Percentiles rank a stretch among this genome's conserved stretches.
These are phyloP conservation scores for Dryas octopetala DNA, from an alignment of 306 rosid genomes.

Conservation along the genomic window DNA sequence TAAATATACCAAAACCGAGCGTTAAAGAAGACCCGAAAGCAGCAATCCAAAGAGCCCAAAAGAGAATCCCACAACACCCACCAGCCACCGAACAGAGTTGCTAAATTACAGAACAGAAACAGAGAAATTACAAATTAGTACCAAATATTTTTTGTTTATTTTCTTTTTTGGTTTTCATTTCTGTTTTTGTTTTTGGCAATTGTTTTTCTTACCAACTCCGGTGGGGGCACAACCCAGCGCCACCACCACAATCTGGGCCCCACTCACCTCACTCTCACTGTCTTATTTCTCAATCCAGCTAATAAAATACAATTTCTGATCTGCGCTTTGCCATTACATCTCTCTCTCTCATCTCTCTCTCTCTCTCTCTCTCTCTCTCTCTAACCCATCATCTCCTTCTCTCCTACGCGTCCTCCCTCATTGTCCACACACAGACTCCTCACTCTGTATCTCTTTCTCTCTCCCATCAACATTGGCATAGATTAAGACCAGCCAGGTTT, in stretches of 20 bases:
- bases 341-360: slow-evolving; percentile 42
- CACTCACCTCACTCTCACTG: slow-evolving; percentile 41
- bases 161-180: not conserved
- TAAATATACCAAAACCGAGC: not conserved
- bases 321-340: slow-evolving; percentile 2
- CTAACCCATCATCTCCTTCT: slow-evolving; percentile 39
- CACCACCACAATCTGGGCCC: slow-evolving; percentile 54
- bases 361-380: slow-evolving; percentile 20
- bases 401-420: slow-evolving; percentile 68
- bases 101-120: not conserved
- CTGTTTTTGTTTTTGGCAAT: not conserved
- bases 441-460: slow-evolving; percentile 9
- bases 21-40: not conserved
- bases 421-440: slow-evolving; percentile 26
- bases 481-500: slow-evolving; percentile 47
- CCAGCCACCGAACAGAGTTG: not conserved
- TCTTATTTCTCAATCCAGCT: not conserved
- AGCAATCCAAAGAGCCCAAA: no score
- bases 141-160: not conserved
- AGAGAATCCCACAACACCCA: not conserved
- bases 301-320: not conserved
- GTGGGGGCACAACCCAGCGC: slow-evolving; percentile 42
- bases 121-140: no score
- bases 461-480: slow-evolving; percentile 25
- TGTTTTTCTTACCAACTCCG: slow-evolving; percentile 31